Evolutionary conservation across 176 grass and related monocot genomes (phyloP).

Genomic region (Zoysia japonica): DNA sequence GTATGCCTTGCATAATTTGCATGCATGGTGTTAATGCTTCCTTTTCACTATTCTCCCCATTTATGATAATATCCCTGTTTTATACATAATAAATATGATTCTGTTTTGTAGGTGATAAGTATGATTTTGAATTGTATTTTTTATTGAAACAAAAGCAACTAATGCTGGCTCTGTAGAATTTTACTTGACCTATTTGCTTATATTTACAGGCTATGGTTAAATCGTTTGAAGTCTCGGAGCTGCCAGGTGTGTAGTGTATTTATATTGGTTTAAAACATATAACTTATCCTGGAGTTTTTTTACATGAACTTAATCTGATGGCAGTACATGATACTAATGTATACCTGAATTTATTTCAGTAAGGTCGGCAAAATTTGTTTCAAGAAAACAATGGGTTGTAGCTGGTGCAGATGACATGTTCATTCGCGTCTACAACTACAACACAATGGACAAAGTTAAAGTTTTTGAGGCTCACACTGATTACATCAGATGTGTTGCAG

Average conservation of each 20-base stretch:
- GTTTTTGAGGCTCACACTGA: conserved; percentile 89
- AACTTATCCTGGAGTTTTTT: background rate
- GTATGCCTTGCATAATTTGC: background rate
- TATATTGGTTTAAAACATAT: conserved; percentile 21
- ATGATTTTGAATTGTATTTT: background rate
- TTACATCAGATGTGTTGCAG: conserved; percentile 96
- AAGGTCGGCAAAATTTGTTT: conserved; percentile 86
- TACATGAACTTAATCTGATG: too few relatives aligned
- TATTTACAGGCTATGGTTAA: conserved; percentile 94
- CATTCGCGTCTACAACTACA: conserved; percentile 92
- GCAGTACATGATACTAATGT: conserved; percentile 11
- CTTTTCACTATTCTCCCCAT: background rate
- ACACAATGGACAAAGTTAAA: conserved; percentile 97
- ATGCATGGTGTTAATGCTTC: conserved; percentile 1
- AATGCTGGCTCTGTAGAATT: background rate
- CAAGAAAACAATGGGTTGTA: conserved; percentile 97
- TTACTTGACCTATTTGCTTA: conserved; percentile 29
- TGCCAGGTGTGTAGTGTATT: conserved; percentile 64
- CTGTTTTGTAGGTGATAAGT: background rate
- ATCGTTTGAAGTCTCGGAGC: conserved; percentile 92
- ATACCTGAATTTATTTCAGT: conserved; percentile 60
- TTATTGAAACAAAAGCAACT: background rate
- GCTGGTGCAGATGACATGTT: conserved; percentile 97
- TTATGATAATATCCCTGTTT: background rate
- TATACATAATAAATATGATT: too few relatives aligned